Base-by-base conservation (phyloP, 495 filamentous ascomycete genomes). In the Xylaria sp. region DNA sequence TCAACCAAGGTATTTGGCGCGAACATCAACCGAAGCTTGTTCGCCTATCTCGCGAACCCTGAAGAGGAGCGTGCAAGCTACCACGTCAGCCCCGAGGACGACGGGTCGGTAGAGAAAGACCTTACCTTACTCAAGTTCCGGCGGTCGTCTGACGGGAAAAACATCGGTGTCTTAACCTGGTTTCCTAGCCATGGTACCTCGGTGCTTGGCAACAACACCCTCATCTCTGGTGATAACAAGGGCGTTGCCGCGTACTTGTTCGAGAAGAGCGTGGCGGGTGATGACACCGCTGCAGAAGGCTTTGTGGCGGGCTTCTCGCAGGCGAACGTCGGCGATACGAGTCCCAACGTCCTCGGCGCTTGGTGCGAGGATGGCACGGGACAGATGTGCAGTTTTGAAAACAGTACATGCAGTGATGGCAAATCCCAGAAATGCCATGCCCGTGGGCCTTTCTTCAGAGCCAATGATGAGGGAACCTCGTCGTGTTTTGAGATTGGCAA, bases 281-380 rank as follows among this genome's bases (percentile, higher is more conserved):
- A 87, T 11, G 73, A 78, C 0, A 79, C 83, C 14, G 88, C 88
- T 41, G 86, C 90, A 0, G 87, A 90, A 29, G 87, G 85, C n/a
- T 97, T 94, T 72, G 92, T 99, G 21, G 93, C 97, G 2, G 95
- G 94, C 14, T 99, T 99, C 78, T 97, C 94, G 0, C 96, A 98
- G 79, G 90, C 96, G 0, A 98, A 92, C 76, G 94, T 98, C 40
- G 96, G 96, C 5, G 96, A 99, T 74, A 97, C 94, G 0, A 91
- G 89, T 44, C 96, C 96, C 1, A 99, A 98, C 75, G 88, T 95
- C 5, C 87, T 93, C 5, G 96, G 96, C 1, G 91, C 92, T 15
- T 92, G 90, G 84, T 95, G 93, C 72, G 92, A 96, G 77, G 93
- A 96, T 76, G 90, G 90, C 12, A 88, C 92, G 14, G 90, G 90